phyloP scores from a whole-genome alignment of 805 yeast genomes.

The Cephaloascus fragrans region DNA sequence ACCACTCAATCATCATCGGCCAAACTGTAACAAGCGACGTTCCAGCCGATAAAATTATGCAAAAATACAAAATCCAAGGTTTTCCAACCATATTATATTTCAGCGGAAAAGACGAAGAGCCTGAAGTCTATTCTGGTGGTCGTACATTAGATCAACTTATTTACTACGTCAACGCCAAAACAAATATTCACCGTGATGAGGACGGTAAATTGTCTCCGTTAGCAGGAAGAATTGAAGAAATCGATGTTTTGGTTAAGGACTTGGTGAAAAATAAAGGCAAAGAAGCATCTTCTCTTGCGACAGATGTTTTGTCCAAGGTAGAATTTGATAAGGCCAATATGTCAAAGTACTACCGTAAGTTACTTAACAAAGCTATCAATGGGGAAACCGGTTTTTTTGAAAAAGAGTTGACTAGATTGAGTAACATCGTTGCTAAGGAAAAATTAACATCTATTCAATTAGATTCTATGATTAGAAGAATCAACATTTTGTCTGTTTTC shows the following conservation, averaged over 20 bases:
- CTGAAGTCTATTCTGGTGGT: slow-evolving; percentile 17
- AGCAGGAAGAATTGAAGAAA: slow-evolving; percentile 19
- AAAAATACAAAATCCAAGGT: slow-evolving; percentile 28
- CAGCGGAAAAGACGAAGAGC: slow-evolving; percentile 15
- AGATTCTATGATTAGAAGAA: slow-evolving; percentile 42
- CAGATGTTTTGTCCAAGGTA: slow-evolving; percentile 1
- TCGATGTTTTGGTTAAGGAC: slow-evolving; percentile 9
- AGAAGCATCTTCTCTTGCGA: slow-evolving; percentile 2
- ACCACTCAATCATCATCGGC: slow-evolving; percentile 28
- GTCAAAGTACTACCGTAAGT: slow-evolving; percentile 37
- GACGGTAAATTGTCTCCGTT: slow-evolving; percentile 14
- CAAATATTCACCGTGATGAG: slow-evolving; percentile 17
- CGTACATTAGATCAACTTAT: slow-evolving; percentile 12
- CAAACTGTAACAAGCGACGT: slow-evolving; percentile 38
- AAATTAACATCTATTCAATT: slow-evolving; percentile 27
- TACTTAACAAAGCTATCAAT: slow-evolving; percentile 31
- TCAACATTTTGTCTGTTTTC: slow-evolving; percentile 30
- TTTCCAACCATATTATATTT: slow-evolving; percentile 51
- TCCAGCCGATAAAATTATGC: slow-evolving; percentile 30
- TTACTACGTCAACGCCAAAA: slow-evolving; percentile 15
- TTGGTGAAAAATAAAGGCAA: background rate
- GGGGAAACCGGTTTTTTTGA: slow-evolving; percentile 33
- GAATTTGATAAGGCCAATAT: slow-evolving; percentile 1
- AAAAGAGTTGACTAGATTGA: slow-evolving; percentile 37
- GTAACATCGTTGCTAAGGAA: slow-evolving; percentile 26